Evolutionary conservation across 2,329 filamentous ascomycete genomes (phyloP), one percentile per base, ranked within the genome.

Genomic region (Keithomyces neogunnii): DNA sequence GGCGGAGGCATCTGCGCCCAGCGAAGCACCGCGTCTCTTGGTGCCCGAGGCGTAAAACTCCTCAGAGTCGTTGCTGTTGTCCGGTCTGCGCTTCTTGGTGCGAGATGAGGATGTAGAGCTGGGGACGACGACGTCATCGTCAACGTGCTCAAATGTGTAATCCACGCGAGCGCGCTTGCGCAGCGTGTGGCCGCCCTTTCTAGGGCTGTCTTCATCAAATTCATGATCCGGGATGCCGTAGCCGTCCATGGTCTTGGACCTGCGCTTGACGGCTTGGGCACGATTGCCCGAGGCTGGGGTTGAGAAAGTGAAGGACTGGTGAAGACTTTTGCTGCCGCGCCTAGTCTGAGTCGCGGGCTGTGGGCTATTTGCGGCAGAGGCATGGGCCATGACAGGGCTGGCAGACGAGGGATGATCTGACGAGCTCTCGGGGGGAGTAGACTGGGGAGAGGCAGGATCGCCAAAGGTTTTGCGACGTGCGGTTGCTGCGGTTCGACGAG

Each of bases 181-280:
- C 32, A 82, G 71, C 35, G 77, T 79, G 64, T 81, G 79, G 47
- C 79, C 78, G 49, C 79, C 78, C 62, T 82, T 82, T 50, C 69
- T 73, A 49, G 73, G 79, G 53, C 71, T 73, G 56, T 73, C 68
- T 38, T 70, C 67, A 28, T 78, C 75, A 44, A 74, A 73, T n/a
- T 71, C 69, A 11, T 66, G 70, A 51, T 64, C 60, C 44, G 59
- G 61, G 33, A 67, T 60, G 50, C 55, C 57, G 48, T 59, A 65
- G 53, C 59, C 66, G n/a, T 74, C 72, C 59, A 73, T 70, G 50
- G 68, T 71, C 47, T 70, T 70, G 48, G 69, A 70, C 32, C 75
- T 69, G 55, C 70, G 75, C 51, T 71, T 74, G 42, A 64, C 54
- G 58, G 56, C 63, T 53, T 59, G 54, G 51, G 57, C 55, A 47